These are phyloP conservation scores for Schizophyllum amplum DNA, from an alignment of 1,284 basidiomycete genomes.

Conservation along the genomic window DNA sequence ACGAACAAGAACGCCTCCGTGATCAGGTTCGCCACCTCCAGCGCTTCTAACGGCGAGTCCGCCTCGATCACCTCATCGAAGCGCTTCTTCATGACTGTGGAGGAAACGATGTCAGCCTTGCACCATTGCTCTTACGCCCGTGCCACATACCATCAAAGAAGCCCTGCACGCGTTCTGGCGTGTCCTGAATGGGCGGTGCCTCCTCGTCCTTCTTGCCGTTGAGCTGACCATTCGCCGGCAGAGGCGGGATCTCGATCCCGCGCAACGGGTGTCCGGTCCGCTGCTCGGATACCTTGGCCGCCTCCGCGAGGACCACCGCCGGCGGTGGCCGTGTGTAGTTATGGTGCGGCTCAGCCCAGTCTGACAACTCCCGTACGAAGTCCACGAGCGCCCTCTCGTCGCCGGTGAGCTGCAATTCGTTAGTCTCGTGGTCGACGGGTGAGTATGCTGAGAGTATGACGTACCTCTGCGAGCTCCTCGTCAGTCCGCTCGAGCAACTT, in stretches of 20 bases:
- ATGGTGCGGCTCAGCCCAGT: conserved; percentile 72
- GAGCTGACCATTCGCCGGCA: conserved; percentile 27
- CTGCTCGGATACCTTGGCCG: conserved; percentile 56
- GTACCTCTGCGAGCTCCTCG: conserved; percentile 51
- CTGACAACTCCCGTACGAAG: conserved; percentile 50
- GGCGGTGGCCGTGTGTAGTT: conserved; percentile 62
- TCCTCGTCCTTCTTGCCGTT: conserved; percentile 66
- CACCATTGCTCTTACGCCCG: neutral
- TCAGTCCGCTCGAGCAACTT: conserved; percentile 49
- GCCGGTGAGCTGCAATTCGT: conserved; percentile 43
- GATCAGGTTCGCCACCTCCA: conserved; percentile 60
- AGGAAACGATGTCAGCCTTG: conserved; percentile 6
- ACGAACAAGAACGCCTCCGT: conserved; percentile 61
- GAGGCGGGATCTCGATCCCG: conserved; percentile 43
- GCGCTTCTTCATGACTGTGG: conserved; percentile 42
- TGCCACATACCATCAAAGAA: conserved; percentile 57
- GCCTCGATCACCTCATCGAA: conserved; percentile 36
- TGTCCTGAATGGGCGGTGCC: conserved; percentile 48
- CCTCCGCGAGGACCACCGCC: conserved; percentile 61
- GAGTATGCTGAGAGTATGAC: neutral
- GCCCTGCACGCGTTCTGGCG: conserved; percentile 41
- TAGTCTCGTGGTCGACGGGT: neutral
- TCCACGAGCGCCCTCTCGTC: conserved; percentile 52
- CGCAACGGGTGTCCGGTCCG: conserved; percentile 63
- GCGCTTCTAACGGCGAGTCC: conserved; percentile 38